Evolutionary conservation across 2,329 filamentous ascomycete genomes (phyloP).

Genomic region (Neofusicoccum cordaticola): DNA sequence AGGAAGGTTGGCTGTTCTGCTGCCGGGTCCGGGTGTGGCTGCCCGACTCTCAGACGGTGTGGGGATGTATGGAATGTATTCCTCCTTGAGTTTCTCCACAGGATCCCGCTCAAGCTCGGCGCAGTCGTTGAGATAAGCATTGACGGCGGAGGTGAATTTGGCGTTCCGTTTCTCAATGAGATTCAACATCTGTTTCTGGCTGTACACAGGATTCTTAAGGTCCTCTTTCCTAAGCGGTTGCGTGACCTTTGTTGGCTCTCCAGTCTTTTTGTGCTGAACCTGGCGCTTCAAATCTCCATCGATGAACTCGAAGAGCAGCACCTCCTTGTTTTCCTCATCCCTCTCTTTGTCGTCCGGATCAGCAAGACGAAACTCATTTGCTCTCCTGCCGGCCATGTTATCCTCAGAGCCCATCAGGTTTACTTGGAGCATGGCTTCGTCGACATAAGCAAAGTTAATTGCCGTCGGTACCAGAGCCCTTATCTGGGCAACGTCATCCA

Average conservation of each 20-base stretch:
- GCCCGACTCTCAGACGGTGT: slow-evolving; percentile 48
- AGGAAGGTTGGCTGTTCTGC: slow-evolving; percentile 47
- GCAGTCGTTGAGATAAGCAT: slow-evolving; percentile 73
- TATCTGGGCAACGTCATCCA: slow-evolving; percentile 81
- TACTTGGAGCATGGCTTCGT: slow-evolving; percentile 78
- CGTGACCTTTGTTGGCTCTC: slow-evolving; percentile 65
- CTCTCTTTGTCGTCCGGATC: slow-evolving; percentile 34
- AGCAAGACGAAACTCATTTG: slow-evolving; percentile 38
- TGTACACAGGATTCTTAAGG: slow-evolving; percentile 87
- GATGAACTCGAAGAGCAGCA: slow-evolving; percentile 87
- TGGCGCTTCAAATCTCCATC: slow-evolving; percentile 88
- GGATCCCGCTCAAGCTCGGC: slow-evolving; percentile 64
- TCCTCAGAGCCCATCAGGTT: slow-evolving; percentile 71
- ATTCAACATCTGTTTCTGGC: slow-evolving; percentile 85
- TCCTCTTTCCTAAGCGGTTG: slow-evolving; percentile 72
- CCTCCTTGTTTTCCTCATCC: slow-evolving; percentile 55
- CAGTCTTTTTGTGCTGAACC: slow-evolving; percentile 68
- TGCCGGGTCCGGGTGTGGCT: slow-evolving; percentile 41
- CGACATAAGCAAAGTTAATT: slow-evolving; percentile 81
- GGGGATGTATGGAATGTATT: slow-evolving; percentile 63
- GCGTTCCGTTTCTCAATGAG: slow-evolving; percentile 86
- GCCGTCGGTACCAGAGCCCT: slow-evolving; percentile 73
- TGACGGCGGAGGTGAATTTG: slow-evolving; percentile 77
- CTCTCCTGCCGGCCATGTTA: slow-evolving; percentile 58
- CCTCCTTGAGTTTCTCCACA: slow-evolving; percentile 59